Conservation (phyloP, 1,284 basidiomycete species). For the Sanghuangporus sanghuang region DNA sequence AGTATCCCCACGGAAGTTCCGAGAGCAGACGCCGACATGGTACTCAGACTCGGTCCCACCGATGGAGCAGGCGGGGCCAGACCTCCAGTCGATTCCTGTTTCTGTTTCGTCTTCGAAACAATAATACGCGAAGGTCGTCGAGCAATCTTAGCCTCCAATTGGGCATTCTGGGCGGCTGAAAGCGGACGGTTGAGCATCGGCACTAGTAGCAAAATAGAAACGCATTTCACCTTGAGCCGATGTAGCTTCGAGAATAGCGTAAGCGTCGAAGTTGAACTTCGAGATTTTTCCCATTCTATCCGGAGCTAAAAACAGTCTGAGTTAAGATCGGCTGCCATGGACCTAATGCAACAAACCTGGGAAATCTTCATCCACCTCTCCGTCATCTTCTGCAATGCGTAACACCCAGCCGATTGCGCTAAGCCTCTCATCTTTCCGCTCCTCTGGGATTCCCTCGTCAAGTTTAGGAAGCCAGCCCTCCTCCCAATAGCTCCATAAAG, state of each 20-base stretch:
- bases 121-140: conserved; percentile 70
- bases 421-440: conserved; percentile 57
- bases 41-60: conserved; percentile 27
- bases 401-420: conserved; percentile 91
- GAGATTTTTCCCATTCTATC: conserved; percentile 82
- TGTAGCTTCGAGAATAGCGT: conserved; percentile 79
- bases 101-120: conserved; percentile 46
- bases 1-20: conserved; percentile 43
- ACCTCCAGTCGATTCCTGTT: conserved; percentile 29
- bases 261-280: conserved; percentile 90
- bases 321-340: not conserved
- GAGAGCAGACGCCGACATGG: conserved; percentile 30
- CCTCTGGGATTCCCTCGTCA: conserved; percentile 58
- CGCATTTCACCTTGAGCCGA: conserved; percentile 60
- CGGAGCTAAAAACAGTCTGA: conserved; percentile 55
- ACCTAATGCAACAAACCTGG: conserved; percentile 53
- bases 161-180: conserved; percentile 79
- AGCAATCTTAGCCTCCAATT: conserved; percentile 71
- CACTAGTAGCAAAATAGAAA: not conserved
- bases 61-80: conserved; percentile 27
- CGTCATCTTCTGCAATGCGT: conserved; percentile 94
- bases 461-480: conserved; percentile 77
- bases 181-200: not conserved
- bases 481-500: conserved; percentile 89
- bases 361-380: conserved; percentile 98